A percentile compares a stretch with the other conserved stretches of the same genome.
These are phyloP conservation scores for Serendipita sp. DNA, from an alignment of 768 basidiomycete species.

Conservation along the genomic window DNA sequence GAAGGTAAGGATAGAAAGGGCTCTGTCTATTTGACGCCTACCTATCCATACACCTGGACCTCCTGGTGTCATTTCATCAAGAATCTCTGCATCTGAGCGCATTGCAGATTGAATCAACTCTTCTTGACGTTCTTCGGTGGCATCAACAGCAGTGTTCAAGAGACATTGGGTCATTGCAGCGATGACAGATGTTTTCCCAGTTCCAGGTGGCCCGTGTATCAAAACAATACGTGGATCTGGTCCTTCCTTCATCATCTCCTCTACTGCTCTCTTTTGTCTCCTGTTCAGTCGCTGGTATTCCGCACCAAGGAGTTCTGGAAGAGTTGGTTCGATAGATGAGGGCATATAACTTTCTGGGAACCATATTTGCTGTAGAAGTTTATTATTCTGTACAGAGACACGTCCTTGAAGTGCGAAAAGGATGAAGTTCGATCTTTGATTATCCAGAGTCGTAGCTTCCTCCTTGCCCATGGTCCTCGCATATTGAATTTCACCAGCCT, in stretches of 20 bases:
- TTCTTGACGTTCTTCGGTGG: neutral
- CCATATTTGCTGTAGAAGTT: conserved; percentile 20
- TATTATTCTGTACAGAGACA: conserved; percentile 17
- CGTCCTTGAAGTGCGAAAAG: conserved; percentile 22
- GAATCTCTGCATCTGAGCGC: neutral
- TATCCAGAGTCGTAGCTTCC: conserved; percentile 25
- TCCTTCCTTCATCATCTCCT: neutral
- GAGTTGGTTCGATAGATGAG: neutral
- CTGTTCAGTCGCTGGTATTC: conserved; percentile 1
- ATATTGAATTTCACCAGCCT: conserved; percentile 15
- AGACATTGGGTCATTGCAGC: conserved; percentile 28
- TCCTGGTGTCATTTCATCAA: neutral
- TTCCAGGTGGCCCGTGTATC: conserved; percentile 10
- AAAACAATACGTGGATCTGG: conserved; percentile 8
- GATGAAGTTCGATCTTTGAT: conserved; percentile 24
- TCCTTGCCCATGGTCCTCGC: conserved; percentile 29
- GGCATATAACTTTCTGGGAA: conserved; percentile 2
- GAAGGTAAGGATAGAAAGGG: too few species aligned
- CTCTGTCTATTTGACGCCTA: too few species aligned
- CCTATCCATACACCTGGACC: conserved; percentile 33
- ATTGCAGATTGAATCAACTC: neutral
- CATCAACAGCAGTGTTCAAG: conserved; percentile 22
- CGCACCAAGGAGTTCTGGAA: neutral
- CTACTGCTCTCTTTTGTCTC: conserved; percentile 1
- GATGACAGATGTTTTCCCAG: conserved; percentile 62